Evolutionary conservation across 345 rosid genomes (phyloP).

Genomic region (Eucalyptus pauciflora): DNA sequence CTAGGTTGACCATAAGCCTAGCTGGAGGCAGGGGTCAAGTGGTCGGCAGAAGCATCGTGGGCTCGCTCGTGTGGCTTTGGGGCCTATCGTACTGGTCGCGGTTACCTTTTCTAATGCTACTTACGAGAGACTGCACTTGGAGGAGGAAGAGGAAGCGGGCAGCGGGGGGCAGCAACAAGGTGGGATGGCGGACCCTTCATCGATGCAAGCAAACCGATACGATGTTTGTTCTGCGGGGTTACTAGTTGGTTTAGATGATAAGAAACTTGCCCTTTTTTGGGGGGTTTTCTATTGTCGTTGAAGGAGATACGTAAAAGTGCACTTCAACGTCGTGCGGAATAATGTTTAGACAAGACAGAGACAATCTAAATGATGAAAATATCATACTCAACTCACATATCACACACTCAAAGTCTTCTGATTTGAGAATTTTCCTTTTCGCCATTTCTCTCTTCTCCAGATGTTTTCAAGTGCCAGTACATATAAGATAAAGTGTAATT

Average conservation of each 20-base stretch:
- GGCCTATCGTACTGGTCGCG: conserved; percentile 43
- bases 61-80: conserved; percentile 39
- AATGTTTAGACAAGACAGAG: too few species aligned
- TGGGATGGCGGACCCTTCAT: conserved; percentile 17
- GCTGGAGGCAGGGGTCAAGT: conserved; percentile 53
- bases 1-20: conserved; percentile 35
- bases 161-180: conserved; percentile 6
- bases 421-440: too few species aligned
- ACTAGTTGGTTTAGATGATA: too few species aligned
- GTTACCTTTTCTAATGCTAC: conserved; percentile 54
- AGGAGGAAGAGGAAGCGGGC: conserved; percentile 30
- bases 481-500: background rate
- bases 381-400: too few species aligned
- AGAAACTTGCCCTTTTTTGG: too few species aligned
- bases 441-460: background rate
- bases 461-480: background rate
- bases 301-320: too few species aligned
- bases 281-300: too few species aligned
- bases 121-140: conserved; percentile 44
- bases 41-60: conserved; percentile 39
- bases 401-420: too few species aligned
- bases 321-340: too few species aligned
- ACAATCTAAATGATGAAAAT: too few species aligned
- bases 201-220: background rate
- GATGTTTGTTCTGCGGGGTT: too few species aligned